A percentile compares a stretch with the other conserved stretches of the same genome.
Conservation (phyloP, 2,329 filamentous ascomycete species). For the Penicillium vulpinum region DNA sequence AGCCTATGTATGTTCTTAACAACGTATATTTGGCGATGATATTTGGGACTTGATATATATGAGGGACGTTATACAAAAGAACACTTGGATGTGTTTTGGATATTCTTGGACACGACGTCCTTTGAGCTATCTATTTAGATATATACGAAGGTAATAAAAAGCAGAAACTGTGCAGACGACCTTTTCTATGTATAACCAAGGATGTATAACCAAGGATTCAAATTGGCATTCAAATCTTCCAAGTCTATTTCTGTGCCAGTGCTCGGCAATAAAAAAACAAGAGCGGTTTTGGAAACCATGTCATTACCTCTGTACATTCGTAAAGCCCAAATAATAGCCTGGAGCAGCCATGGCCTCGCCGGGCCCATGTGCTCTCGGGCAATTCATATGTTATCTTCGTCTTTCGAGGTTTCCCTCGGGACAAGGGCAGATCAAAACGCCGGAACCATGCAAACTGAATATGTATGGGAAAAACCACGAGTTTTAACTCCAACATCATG, state of each 20-base stretch:
- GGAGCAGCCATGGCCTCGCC: constrained; percentile 4
- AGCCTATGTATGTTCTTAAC: no score
- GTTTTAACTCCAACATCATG: constrained; percentile 21
- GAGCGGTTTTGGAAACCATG: constrained; percentile 20
- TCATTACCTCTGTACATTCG: constrained; percentile 34
- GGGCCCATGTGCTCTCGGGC: constrained; percentile 2
- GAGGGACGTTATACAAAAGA: no score
- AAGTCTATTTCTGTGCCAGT: constrained; percentile 25
- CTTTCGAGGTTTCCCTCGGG: constrained; percentile 3
- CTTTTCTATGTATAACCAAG: no score
- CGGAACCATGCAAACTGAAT: constrained; percentile 35
- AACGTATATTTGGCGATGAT: no score
- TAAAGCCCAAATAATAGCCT: constrained; percentile 16
- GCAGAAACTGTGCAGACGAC: no score
- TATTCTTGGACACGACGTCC: no score
- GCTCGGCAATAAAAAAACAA: constrained; percentile 17
- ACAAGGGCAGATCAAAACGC: constrained; percentile 30
- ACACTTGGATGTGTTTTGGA: no score
- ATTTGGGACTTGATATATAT: no score
- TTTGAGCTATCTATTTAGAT: no score
- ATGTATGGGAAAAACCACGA: constrained; percentile 22
- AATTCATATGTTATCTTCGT: not conserved
- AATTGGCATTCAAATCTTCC: constrained; percentile 29
- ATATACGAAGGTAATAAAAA: no score
- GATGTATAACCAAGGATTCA: no score